phyloP scores from a whole-genome alignment of 768 basidiomycete species.

The Porphyrellus cyaneotinctus region DNA sequence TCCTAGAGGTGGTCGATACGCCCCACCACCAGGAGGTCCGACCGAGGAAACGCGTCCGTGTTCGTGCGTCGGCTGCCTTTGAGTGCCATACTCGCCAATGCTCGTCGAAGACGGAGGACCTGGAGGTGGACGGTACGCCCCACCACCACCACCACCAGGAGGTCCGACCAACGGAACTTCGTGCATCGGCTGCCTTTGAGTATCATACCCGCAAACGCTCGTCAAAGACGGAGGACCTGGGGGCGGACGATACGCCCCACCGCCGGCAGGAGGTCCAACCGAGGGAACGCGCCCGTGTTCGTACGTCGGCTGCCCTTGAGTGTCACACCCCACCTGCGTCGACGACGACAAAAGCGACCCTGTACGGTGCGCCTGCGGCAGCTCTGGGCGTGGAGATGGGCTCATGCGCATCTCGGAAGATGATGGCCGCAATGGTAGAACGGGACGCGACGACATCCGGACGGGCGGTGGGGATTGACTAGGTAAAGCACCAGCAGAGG shows the following conservation, averaged over 20 bases:
- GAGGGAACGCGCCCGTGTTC: not conserved
- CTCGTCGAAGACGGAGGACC: not conserved
- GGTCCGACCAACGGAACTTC: not conserved
- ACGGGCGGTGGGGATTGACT: slow-evolving; percentile 10
- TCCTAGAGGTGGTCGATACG: not conserved
- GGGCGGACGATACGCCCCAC: not conserved
- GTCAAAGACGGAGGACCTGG: not conserved
- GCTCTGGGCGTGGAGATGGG: not conserved
- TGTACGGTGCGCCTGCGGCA: no score
- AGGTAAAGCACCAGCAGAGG: not conserved
- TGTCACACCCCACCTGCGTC: not conserved
- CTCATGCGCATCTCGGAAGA: not conserved
- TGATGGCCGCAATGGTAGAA: not conserved
- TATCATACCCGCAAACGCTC: not conserved
- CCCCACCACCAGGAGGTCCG: not conserved
- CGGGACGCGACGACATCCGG: slow-evolving; percentile 12
- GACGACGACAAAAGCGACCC: not conserved
- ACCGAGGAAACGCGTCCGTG: not conserved
- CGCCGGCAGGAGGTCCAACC: not conserved
- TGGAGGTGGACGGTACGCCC: not conserved
- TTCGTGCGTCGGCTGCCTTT: not conserved
- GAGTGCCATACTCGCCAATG: not conserved
- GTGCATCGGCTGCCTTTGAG: not conserved
- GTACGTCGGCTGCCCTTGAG: not conserved
- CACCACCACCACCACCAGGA: not conserved